phyloP scores from a whole-genome alignment of 2,329 filamentous ascomycete species.

The Lecanicillium sp. region DNA sequence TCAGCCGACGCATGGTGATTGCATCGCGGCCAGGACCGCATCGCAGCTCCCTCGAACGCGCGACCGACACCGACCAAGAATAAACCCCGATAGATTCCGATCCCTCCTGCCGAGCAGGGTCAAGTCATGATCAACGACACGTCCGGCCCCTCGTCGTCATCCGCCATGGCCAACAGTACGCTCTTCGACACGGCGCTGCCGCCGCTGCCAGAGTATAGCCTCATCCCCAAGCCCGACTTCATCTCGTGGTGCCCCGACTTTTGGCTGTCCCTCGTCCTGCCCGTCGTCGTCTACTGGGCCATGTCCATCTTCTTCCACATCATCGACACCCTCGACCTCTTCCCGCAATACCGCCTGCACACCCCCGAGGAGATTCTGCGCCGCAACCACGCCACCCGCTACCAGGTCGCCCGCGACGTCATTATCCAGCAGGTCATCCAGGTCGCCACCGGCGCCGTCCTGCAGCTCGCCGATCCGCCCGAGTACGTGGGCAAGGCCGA shows the following conservation, averaged over 20 bases:
- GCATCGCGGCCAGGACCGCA: background rate
- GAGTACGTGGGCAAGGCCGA: slow-evolving; percentile 71
- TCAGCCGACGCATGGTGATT: too few species aligned
- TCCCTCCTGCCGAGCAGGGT: too few species aligned
- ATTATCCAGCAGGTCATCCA: slow-evolving; percentile 89
- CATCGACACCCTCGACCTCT: slow-evolving; percentile 78
- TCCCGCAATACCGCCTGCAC: slow-evolving; percentile 86
- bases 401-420: slow-evolving; percentile 84
- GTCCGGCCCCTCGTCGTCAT: slow-evolving; percentile 18
- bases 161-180: slow-evolving; percentile 44
- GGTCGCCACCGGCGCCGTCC: slow-evolving; percentile 57
- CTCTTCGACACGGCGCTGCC: slow-evolving; percentile 57
- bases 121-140: slow-evolving; percentile 33
- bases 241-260: slow-evolving; percentile 75
- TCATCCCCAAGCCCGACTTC: slow-evolving; percentile 62
- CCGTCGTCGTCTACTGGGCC: slow-evolving; percentile 81
- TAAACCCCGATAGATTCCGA: background rate
- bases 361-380: slow-evolving; percentile 86
- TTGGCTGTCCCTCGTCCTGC: slow-evolving; percentile 66
- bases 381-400: slow-evolving; percentile 78
- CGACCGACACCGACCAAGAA: background rate
- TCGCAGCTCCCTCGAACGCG: background rate
- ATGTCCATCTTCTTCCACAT: slow-evolving; percentile 81
- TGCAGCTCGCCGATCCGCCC: slow-evolving; percentile 65
- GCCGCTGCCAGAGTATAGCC: slow-evolving; percentile 74